Conservation (phyloP, 2,329 filamentous ascomycete species). For the Paraconiothyrium brasiliense region DNA sequence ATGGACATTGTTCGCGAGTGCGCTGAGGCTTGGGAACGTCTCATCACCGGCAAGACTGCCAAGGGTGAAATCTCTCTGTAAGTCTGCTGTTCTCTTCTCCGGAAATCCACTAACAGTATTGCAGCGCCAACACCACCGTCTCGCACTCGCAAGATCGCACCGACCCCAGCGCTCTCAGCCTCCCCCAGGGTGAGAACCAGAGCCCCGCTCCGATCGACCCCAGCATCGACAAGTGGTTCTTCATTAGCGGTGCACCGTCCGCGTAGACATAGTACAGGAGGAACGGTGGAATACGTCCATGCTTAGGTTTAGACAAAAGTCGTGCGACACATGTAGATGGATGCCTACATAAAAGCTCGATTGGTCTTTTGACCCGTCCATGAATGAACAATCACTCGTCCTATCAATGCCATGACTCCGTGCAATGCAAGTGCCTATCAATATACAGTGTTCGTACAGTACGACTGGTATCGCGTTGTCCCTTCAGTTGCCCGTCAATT, state of each 20-base stretch:
- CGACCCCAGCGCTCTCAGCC: constrained; percentile 73
- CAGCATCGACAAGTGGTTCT: constrained; percentile 99
- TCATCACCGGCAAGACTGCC: constrained; percentile 88
- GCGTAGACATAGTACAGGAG: constrained; percentile 43
- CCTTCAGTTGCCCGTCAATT: constrained; percentile 65
- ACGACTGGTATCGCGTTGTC: background rate
- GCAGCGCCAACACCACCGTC: constrained; percentile 84
- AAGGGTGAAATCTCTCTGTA: constrained; percentile 83
- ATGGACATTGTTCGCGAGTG: constrained; percentile 96
- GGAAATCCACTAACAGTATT: constrained; percentile 27
- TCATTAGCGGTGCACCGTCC: constrained; percentile 93
- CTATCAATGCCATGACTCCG: constrained; percentile 38
- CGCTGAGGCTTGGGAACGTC: constrained; percentile 94
- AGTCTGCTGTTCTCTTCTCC: constrained; percentile 53
- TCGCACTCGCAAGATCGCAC: constrained; percentile 77
- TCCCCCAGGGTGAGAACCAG: constrained; percentile 83
- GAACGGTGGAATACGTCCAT: background rate
- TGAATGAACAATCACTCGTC: constrained; percentile 24
- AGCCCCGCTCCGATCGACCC: constrained; percentile 88
- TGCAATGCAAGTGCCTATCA: constrained; percentile 28
- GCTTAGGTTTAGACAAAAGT: constrained; percentile 8
- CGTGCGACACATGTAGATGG: constrained; percentile 16
- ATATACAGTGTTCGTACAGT: constrained; percentile 14
- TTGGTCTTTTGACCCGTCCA: constrained; percentile 31
- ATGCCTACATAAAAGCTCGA: constrained; percentile 22